Conservation (phyloP, 2,329 filamentous ascomycete genomes). For the Exophiala alcalophila region DNA sequence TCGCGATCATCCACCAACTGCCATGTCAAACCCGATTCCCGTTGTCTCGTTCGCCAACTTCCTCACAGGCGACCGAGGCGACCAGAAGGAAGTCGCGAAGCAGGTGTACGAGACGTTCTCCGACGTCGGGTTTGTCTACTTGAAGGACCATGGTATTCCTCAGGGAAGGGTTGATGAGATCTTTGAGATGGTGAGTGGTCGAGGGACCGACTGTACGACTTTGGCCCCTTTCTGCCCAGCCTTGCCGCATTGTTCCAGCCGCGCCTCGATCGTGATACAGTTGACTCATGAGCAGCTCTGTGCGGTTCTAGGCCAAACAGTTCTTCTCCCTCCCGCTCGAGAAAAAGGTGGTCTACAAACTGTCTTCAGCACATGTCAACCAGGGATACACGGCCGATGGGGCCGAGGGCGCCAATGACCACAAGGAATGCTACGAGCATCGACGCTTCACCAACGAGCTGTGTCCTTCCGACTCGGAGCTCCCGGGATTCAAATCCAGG, state of each 20-base stretch:
- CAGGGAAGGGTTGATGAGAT: conserved; percentile 25
- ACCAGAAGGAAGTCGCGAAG: conserved; percentile 30
- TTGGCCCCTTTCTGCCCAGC: conserved; percentile 4
- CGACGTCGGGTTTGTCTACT: conserved; percentile 42
- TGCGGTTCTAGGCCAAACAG: conserved; percentile 30
- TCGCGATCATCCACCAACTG: too few relatives aligned
- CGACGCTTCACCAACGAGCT: conserved; percentile 23
- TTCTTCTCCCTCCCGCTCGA: conserved; percentile 46
- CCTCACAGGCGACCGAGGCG: conserved; percentile 31
- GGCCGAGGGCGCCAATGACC: conserved; percentile 23
- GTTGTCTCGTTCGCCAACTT: conserved; percentile 42
- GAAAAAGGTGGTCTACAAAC: conserved; percentile 49
- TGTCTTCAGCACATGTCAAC: conserved; percentile 35
- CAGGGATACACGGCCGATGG: conserved; percentile 27
- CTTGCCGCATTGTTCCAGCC: not conserved
- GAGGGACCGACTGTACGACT: too few relatives aligned
- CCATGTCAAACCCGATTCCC: conserved; percentile 33
- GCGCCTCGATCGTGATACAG: not conserved
- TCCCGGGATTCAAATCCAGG: conserved; percentile 46
- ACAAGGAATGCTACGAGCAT: conserved; percentile 28
- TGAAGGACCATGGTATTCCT: conserved; percentile 39
- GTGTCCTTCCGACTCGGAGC: conserved; percentile 33
- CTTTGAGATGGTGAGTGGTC: conserved; percentile 23
- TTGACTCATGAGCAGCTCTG: not conserved
- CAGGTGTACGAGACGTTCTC: conserved; percentile 41